A percentile compares a stretch with the other conserved stretches of the same genome.
These are phyloP conservation scores for Globisporangium recalcitrans DNA, from an alignment of 352 stramenopile genomes.

Conservation along the genomic window DNA sequence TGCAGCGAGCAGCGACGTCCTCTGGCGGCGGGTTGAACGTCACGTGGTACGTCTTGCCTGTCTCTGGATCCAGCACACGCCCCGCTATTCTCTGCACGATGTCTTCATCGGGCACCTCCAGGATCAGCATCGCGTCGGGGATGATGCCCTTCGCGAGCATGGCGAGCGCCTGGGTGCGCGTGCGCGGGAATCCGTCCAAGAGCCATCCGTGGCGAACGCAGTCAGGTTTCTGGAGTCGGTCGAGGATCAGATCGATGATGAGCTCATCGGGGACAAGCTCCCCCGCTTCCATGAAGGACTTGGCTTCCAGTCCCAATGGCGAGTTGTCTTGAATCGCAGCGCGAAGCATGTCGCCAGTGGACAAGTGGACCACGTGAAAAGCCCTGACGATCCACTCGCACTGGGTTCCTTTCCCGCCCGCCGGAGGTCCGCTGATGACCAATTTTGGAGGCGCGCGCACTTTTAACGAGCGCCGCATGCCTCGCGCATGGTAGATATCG, in stretches of 20 bases:
- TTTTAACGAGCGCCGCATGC: conserved; percentile 34
- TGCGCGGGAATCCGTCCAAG: conserved; percentile 94
- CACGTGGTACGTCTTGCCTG: conserved; percentile 90
- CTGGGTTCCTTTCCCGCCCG: conserved; percentile 94
- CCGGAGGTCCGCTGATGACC: conserved; percentile 91
- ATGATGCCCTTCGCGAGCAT: conserved; percentile 62
- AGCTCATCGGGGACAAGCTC: conserved; percentile 92
- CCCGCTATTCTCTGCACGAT: conserved; percentile 93
- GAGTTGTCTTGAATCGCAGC: conserved; percentile 71
- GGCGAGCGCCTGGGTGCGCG: conserved; percentile 70
- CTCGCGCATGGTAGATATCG: conserved; percentile 47
- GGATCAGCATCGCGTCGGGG: conserved; percentile 91
- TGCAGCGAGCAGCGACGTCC: conserved; percentile 55
- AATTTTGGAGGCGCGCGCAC: conserved; percentile 55
- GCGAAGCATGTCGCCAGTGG: conserved; percentile 93
- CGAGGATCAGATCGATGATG: conserved; percentile 92
- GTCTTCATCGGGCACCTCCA: conserved; percentile 92
- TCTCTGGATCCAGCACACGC: conserved; percentile 87
- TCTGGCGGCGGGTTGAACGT: conserved; percentile 75
- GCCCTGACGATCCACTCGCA: conserved; percentile 90
- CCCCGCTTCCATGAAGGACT: conserved; percentile 90
- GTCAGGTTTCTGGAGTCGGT: conserved; percentile 68
- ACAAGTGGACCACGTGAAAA: conserved; percentile 93
- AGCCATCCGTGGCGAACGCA: conserved; percentile 80
- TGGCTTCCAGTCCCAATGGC: conserved; percentile 69